Evolutionary conservation across 2,329 filamentous ascomycete genomes (phyloP).

Genomic region (Beauveria medogensis): DNA sequence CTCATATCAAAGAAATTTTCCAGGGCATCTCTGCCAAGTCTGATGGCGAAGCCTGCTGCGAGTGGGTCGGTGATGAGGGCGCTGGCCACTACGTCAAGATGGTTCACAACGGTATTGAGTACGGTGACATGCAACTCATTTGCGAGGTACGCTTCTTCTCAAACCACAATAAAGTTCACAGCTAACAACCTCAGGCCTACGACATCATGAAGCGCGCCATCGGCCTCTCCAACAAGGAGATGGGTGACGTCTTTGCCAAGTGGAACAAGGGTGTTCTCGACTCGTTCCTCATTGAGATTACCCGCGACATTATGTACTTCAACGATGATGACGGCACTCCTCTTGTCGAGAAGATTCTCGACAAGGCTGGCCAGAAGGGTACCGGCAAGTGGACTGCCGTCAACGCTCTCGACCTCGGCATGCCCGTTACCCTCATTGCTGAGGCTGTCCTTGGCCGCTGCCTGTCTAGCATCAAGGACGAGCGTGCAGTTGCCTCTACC

Average conservation of each 20-base stretch:
- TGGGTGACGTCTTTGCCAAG: constrained; percentile 85
- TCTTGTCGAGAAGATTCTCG: constrained; percentile 97
- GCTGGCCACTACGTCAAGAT: constrained; percentile 99
- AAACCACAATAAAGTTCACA: neutral
- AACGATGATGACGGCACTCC: constrained; percentile 88
- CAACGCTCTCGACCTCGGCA: constrained; percentile 95
- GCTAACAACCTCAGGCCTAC: constrained; percentile 62
- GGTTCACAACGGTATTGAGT: constrained; percentile 99
- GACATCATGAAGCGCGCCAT: constrained; percentile 99
- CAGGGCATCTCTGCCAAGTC: constrained; percentile 97
- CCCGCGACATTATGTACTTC: constrained; percentile 96
- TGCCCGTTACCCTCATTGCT: constrained; percentile 96
- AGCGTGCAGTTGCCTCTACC: constrained; percentile 75
- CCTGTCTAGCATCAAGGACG: constrained; percentile 86
- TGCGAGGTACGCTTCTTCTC: constrained; percentile 62
- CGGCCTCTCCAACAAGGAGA: constrained; percentile 83
- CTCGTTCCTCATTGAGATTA: constrained; percentile 99
- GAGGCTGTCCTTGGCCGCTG: constrained; percentile 95
- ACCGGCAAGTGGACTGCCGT: constrained; percentile 99
- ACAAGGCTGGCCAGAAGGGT: constrained; percentile 98
- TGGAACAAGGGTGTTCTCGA: constrained; percentile 99
- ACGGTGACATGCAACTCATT: constrained; percentile 99
- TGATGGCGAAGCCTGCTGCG: constrained; percentile 94
- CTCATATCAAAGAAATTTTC: constrained; percentile 97
- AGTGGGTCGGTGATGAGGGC: constrained; percentile 99